Conservation (phyloP, 192 early-diverging fungal genomes). For the Coemansia sp. region DNA sequence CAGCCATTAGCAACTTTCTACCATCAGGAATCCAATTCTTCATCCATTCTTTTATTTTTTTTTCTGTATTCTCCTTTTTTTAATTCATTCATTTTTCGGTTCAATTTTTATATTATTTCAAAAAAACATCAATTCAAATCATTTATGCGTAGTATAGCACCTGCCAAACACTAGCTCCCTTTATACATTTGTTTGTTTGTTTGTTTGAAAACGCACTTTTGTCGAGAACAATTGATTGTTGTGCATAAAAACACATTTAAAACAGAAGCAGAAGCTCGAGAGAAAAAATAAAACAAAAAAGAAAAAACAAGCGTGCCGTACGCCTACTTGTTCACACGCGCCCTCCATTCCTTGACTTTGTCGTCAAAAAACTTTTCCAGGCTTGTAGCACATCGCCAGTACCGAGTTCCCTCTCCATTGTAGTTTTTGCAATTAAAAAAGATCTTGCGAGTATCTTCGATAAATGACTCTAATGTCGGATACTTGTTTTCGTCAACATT, state of each 20-base stretch:
- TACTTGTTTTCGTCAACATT: slow-evolving; percentile 89
- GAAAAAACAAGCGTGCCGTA: not conserved
- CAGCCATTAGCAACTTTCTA: not conserved
- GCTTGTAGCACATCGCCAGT: slow-evolving; percentile 75
- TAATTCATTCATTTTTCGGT: slow-evolving; percentile 3
- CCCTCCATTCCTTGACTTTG: slow-evolving; percentile 67
- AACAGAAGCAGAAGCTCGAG: too few species aligned
- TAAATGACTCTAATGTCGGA: slow-evolving; percentile 78
- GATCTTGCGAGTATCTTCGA: slow-evolving; percentile 83
- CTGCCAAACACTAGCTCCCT: too few species aligned
- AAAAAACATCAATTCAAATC: not conserved
- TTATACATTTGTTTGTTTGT: not conserved
- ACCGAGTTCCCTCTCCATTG: slow-evolving; percentile 84
- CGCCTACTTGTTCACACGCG: slow-evolving; percentile 30
- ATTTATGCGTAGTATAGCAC: too few species aligned
- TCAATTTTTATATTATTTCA: not conserved
- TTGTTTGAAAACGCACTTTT: not conserved
- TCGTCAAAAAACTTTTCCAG: slow-evolving; percentile 82
- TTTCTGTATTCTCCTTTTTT: slow-evolving; percentile 1
- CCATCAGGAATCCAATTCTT: not conserved
- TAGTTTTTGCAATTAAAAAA: slow-evolving; percentile 92
- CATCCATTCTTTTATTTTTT: not conserved
- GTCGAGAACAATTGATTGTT: not conserved
- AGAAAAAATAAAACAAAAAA: not conserved
- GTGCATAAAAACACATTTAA: not conserved